Conservation (phyloP, 805 yeast species). For the Candida orba region DNA sequence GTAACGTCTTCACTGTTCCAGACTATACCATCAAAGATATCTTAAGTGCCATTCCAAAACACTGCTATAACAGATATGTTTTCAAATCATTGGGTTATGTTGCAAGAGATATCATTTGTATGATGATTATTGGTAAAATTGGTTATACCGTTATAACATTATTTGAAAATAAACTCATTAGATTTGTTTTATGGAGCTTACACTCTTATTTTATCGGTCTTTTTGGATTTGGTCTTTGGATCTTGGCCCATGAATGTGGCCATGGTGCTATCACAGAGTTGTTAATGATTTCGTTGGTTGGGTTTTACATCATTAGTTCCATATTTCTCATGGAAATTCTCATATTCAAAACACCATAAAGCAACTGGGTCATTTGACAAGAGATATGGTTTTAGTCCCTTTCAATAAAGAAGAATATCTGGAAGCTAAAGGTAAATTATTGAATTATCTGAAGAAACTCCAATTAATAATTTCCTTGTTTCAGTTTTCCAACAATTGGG, state of each 20-base stretch:
- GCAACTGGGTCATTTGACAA: slow-evolving; percentile 54
- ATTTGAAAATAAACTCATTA: slow-evolving; percentile 26
- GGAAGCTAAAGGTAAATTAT: slow-evolving; percentile 30
- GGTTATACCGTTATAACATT: slow-evolving; percentile 39
- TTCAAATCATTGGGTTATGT: slow-evolving; percentile 45
- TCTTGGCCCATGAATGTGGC: slow-evolving; percentile 59
- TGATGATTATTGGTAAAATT: slow-evolving; percentile 35
- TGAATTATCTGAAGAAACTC: slow-evolving; percentile 49
- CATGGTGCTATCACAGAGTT: slow-evolving; percentile 47
- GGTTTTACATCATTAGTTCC: slow-evolving; percentile 54
- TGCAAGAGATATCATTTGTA: slow-evolving; percentile 41
- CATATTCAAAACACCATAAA: slow-evolving; percentile 56
- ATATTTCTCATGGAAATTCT: slow-evolving; percentile 55
- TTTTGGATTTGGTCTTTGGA: slow-evolving; percentile 54
- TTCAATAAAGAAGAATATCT: slow-evolving; percentile 40
- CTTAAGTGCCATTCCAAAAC: slow-evolving; percentile 50
- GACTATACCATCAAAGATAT: slow-evolving; percentile 54
- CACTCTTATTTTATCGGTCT: slow-evolving; percentile 37
- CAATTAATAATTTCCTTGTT: slow-evolving; percentile 36
- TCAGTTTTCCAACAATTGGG: slow-evolving; percentile 49
- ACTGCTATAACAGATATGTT: slow-evolving; percentile 50
- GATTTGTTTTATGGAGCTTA: slow-evolving; percentile 36
- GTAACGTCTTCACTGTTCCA: slow-evolving; percentile 52
- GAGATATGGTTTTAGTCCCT: slow-evolving; percentile 57
- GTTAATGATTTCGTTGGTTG: slow-evolving; percentile 54